These are phyloP conservation scores for Rehmannia glutinosa DNA, from an alignment of 257 asterid species.

Conservation along the genomic window DNA sequence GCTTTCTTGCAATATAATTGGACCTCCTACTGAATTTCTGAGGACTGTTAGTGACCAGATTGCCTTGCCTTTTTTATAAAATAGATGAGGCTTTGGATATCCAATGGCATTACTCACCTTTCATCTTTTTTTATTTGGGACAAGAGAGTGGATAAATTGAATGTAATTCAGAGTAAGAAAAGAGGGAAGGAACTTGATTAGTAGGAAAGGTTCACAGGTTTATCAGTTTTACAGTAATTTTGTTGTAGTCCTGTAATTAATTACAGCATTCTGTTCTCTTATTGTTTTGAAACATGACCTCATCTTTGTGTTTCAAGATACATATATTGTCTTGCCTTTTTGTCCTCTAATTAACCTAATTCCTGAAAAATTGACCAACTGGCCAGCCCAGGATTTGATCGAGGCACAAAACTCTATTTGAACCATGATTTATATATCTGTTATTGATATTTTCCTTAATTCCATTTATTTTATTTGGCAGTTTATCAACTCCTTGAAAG, in stretches of 20 bases:
- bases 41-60: background rate
- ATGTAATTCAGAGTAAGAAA: background rate
- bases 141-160: background rate
- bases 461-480: slow-evolving; percentile 33
- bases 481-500: slow-evolving; percentile 93
- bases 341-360: background rate
- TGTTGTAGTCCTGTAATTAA: slow-evolving; percentile 2
- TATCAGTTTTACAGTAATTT: background rate
- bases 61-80: background rate
- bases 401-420: background rate
- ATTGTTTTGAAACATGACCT: background rate
- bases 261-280: background rate
- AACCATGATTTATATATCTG: slow-evolving; percentile 1
- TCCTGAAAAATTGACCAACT: background rate
- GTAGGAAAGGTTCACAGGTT: background rate
- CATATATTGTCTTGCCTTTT: background rate
- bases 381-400: background rate
- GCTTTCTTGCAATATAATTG: background rate
- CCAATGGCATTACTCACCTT: background rate
- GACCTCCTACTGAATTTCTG: background rate
- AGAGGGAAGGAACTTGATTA: background rate
- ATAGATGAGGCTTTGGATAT: background rate
- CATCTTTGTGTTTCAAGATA: background rate
- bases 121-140: background rate
- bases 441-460: background rate